Percentiles rank a stretch among this genome's conserved stretches.
Conservation (phyloP, 306 rosid species). For the Cucumis melo region DNA sequence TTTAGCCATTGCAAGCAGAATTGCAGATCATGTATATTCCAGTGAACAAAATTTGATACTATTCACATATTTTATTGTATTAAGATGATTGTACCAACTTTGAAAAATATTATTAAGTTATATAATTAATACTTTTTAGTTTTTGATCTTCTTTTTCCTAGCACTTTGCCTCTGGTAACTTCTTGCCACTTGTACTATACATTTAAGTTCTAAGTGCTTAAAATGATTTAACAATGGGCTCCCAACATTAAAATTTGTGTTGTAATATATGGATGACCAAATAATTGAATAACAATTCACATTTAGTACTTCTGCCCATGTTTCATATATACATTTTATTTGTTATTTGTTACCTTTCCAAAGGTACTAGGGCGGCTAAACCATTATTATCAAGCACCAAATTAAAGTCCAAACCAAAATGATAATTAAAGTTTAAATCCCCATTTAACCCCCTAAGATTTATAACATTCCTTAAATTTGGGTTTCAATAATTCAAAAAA, state of each 20-base stretch:
- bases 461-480: neutral
- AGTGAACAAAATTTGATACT: neutral
- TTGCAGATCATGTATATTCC: neutral
- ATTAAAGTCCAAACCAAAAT: too few species aligned
- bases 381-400: too few species aligned
- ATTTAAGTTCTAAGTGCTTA: neutral
- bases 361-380: too few species aligned
- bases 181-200: neutral
- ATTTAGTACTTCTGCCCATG: neutral
- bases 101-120: neutral
- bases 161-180: neutral
- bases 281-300: neutral
- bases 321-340: neutral
- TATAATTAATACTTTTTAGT: neutral
- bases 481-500: neutral
- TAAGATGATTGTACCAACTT: neutral
- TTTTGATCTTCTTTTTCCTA: neutral
- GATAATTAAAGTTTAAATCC: neutral
- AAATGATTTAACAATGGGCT: neutral
- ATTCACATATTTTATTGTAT: neutral
- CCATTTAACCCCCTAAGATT: neutral
- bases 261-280: neutral
- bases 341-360: neutral
- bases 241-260: neutral
- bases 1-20: neutral